These are phyloP conservation scores for Pouteria campechiana DNA, from an alignment of 179 eudicot species.

Conservation along the genomic window DNA sequence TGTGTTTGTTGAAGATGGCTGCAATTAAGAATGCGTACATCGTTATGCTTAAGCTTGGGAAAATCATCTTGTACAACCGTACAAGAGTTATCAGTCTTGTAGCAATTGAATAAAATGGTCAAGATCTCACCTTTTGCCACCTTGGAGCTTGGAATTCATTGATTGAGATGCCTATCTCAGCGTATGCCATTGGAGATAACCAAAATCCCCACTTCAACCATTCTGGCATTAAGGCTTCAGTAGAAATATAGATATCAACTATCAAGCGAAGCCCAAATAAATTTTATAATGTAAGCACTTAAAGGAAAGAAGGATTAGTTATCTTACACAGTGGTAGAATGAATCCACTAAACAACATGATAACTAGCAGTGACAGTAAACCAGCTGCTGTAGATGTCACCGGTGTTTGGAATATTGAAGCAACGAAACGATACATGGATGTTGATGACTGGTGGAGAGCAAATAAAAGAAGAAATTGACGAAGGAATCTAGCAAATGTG, in stretches of 20 bases:
- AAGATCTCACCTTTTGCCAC: conserved; percentile 10
- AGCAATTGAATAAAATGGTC: conserved; percentile 1
- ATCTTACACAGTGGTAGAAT: conserved; percentile 60
- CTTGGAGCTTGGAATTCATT: conserved; percentile 15
- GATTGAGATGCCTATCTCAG: conserved; percentile 7
- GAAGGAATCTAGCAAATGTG: conserved; percentile 52
- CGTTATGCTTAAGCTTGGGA: no score
- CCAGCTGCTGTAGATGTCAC: conserved; percentile 40
- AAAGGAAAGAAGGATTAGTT: no score
- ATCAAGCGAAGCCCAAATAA: no score
- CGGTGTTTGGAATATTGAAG: conserved; percentile 45
- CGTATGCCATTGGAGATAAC: conserved; percentile 9
- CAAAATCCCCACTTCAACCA: conserved; percentile 13
- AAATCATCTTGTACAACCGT: no score
- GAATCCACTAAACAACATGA: conserved; percentile 62
- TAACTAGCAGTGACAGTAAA: conserved; percentile 23
- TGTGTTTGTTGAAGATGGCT: conserved; percentile 34
- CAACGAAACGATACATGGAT: conserved; percentile 67
- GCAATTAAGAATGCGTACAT: conserved; percentile 6
- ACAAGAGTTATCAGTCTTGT: no score
- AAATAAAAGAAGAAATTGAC: conserved; percentile 47
- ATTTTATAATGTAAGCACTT: no score
- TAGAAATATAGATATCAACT: no score
- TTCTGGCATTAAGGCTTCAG: conserved; percentile 7
- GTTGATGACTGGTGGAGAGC: conserved; percentile 49